Evolutionary conservation across 208 protist species (phyloP).

Genomic region (Leishmania guyanensis): DNA sequence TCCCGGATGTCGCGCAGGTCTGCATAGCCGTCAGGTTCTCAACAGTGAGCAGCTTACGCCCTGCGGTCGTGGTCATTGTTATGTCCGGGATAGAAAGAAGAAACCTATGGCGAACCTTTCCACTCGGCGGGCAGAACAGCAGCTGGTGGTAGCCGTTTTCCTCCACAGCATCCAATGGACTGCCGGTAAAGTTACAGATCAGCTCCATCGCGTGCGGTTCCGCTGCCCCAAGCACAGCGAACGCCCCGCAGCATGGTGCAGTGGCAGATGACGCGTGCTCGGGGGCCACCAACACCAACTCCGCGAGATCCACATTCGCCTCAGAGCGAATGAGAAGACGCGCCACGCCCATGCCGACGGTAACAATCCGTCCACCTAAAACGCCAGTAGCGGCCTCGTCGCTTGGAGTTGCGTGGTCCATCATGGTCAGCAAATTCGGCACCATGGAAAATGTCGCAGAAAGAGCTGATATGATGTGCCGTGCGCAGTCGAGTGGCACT

Average conservation of each 20-base stretch:
- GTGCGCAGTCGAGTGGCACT: slow-evolving; percentile 11
- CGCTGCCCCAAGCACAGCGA: slow-evolving; percentile 13
- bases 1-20: neutral
- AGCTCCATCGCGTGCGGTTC: slow-evolving; percentile 30
- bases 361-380: slow-evolving; percentile 14
- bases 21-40: slow-evolving; percentile 27
- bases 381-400: neutral
- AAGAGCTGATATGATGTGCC: slow-evolving; percentile 18
- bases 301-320: slow-evolving; percentile 16
- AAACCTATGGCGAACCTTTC: neutral
- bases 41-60: slow-evolving; percentile 20
- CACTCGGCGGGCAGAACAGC: neutral
- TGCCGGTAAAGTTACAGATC: slow-evolving; percentile 1
- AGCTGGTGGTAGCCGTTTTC: neutral
- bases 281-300: slow-evolving; percentile 29
- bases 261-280: slow-evolving; percentile 17
- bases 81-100: slow-evolving; percentile 26
- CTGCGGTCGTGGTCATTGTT: slow-evolving; percentile 31
- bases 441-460: neutral
- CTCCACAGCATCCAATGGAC: neutral
- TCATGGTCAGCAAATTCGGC: neutral
- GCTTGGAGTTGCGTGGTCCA: neutral
- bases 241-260: slow-evolving; percentile 13
- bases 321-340: slow-evolving; percentile 23
- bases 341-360: slow-evolving; percentile 22